phyloP scores from a whole-genome alignment of 2,329 filamentous ascomycete genomes.

The Pezicula rhizophila region DNA sequence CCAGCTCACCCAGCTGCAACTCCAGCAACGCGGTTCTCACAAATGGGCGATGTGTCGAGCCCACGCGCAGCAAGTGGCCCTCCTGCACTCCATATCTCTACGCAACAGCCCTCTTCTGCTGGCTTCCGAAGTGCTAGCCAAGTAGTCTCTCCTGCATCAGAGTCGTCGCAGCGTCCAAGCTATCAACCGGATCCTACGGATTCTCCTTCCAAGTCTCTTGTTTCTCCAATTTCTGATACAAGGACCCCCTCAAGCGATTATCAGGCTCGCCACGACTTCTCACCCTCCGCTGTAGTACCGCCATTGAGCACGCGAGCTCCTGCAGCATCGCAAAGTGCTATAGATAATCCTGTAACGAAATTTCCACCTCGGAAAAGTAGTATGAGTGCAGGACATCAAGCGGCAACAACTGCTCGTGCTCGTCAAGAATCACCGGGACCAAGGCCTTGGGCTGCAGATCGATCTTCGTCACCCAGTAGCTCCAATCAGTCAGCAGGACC shows the following conservation, averaged over 20 bases:
- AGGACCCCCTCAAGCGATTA: slow-evolving; percentile 24
- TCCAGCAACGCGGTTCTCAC: slow-evolving; percentile 25
- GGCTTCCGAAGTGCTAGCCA: slow-evolving; percentile 16
- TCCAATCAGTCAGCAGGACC: slow-evolving; percentile 27
- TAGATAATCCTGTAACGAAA: slow-evolving; percentile 30
- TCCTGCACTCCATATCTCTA: slow-evolving; percentile 18
- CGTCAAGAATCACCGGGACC: slow-evolving; percentile 12
- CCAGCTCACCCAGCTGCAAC: slow-evolving; percentile 16
- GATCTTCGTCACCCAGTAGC: slow-evolving; percentile 32
- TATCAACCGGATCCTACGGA: background rate
- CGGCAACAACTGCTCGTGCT: slow-evolving; percentile 7
- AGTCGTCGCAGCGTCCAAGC: slow-evolving; percentile 12
- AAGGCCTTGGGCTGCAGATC: slow-evolving; percentile 27
- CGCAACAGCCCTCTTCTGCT: slow-evolving; percentile 14
- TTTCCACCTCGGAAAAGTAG: slow-evolving; percentile 60
- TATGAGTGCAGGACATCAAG: slow-evolving; percentile 36
- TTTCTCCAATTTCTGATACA: slow-evolving; percentile 19
- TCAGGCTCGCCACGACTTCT: slow-evolving; percentile 41
- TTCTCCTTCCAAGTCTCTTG: slow-evolving; percentile 7
- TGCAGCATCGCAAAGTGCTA: slow-evolving; percentile 27
- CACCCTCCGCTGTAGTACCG: slow-evolving; percentile 43
- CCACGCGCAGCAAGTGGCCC: slow-evolving; percentile 17
- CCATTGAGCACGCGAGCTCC: slow-evolving; percentile 38
- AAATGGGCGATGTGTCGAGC: slow-evolving; percentile 18
- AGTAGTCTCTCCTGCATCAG: slow-evolving; percentile 11